Evolutionary conservation across 768 basidiomycete species (phyloP).

Genomic region (Floccularia luteovirens): DNA sequence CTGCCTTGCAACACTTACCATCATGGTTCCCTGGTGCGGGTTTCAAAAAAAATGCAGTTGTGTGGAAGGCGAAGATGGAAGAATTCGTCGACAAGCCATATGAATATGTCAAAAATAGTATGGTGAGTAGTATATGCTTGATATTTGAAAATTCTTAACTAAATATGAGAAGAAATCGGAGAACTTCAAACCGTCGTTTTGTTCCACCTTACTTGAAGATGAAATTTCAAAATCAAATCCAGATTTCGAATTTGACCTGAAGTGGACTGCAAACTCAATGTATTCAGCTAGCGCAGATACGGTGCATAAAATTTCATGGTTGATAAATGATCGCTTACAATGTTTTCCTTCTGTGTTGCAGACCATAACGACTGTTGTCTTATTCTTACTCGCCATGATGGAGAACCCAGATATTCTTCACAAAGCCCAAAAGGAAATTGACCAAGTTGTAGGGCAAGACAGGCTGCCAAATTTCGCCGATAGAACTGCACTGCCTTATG

Average conservation of each 20-base stretch:
- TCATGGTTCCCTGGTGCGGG: slow-evolving; percentile 60
- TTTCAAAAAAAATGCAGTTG: slow-evolving; percentile 52
- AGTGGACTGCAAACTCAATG: slow-evolving; percentile 84
- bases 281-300: slow-evolving; percentile 63
- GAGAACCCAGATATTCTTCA: slow-evolving; percentile 30
- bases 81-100: slow-evolving; percentile 61
- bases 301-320: slow-evolving; percentile 18
- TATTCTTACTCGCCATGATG: slow-evolving; percentile 66
- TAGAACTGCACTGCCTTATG: slow-evolving; percentile 46
- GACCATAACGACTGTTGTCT: slow-evolving; percentile 48
- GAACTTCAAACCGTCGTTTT: slow-evolving; percentile 30
- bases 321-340: slow-evolving; percentile 3
- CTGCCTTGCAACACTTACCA: slow-evolving; percentile 49
- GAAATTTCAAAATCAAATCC: slow-evolving; percentile 22
- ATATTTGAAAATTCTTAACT: slow-evolving; percentile 7
- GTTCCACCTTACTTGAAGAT: slow-evolving; percentile 50
- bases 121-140: slow-evolving; percentile 31
- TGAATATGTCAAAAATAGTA: slow-evolving; percentile 44
- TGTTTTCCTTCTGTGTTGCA: slow-evolving; percentile 14
- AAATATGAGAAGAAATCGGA: slow-evolving; percentile 28
- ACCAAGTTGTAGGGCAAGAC: slow-evolving; percentile 19
- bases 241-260: slow-evolving; percentile 56
- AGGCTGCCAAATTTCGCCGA: slow-evolving; percentile 58
- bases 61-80: slow-evolving; percentile 59
- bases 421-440: slow-evolving; percentile 18